Base-by-base conservation (phyloP, 164 flowering plant genomes). In the Kalanchoe fedtschenkoi region DNA sequence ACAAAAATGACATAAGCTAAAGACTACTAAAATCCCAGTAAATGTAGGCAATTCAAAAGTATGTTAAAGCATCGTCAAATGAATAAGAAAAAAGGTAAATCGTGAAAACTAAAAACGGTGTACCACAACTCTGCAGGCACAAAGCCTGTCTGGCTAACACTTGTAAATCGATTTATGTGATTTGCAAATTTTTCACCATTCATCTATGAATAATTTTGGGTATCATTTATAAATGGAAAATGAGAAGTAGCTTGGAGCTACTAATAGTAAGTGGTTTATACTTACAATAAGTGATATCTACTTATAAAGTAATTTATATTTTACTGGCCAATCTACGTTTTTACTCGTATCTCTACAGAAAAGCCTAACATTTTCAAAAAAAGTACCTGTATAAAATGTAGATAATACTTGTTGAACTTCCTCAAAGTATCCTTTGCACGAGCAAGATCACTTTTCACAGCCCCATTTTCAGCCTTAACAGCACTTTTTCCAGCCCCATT, bases 391-490 rank as follows among this genome's bases (percentile, higher is more conserved):
- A 80, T 76, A 34, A 77, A 73, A 22, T 80, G 81, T 7, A 87
- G 83, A 60, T 84, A 83, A 61, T 72, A 51, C 55, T 67, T 77
- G 69, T 83, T 84, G 64, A 80, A 87, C 26, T 63, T 28, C 68
- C 93, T 72, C 9, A 84, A 16, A 0, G 88, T 83, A 28, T 83
- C 81, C 67, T 74, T 81, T 34, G 81, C 89, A 64, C 60, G 74
- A 0, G 73, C 72, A 47, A 66, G 24, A 1, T 33, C 80, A 34
- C 84, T 77, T 32, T 71, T 79, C 58, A 72, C 77, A 1, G 29
- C 58, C 32, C 21, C 42, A 69, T 51, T 51, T 51, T 26, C 32
- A 2, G 56, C 17, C 16, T 13, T 51, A 4, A 51, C 32, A 29
- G 7, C 32, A 26, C 32, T 26, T 11, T 32, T 51, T 15, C 26